Evolutionary conservation across 176 grass and related monocot genomes (phyloP).

Genomic region (Ensete glaucum): DNA sequence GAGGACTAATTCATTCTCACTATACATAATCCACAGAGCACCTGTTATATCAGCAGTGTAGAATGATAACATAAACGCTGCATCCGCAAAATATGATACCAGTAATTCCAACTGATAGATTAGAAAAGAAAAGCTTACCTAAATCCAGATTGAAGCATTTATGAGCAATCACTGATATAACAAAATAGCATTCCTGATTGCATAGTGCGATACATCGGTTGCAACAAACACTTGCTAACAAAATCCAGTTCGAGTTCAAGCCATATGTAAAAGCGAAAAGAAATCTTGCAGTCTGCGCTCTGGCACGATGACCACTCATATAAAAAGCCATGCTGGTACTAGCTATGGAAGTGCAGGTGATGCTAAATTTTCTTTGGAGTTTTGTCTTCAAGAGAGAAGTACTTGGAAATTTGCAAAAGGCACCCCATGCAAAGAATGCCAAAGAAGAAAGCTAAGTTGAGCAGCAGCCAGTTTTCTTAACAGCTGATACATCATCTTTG

Average conservation of each 20-base stretch:
- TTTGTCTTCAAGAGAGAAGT: too few species aligned
- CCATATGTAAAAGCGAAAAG: background rate
- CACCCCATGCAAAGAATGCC: too few species aligned
- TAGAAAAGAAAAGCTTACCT: too few species aligned
- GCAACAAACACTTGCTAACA: constrained; percentile 1
- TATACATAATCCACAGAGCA: too few species aligned
- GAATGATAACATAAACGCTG: too few species aligned
- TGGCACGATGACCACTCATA: background rate
- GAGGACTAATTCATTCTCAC: too few species aligned
- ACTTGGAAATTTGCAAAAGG: too few species aligned
- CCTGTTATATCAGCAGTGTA: too few species aligned
- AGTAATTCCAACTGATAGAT: too few species aligned
- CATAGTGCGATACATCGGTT: background rate
- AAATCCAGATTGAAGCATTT: too few species aligned
- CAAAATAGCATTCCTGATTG: background rate
- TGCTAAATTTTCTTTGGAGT: background rate
- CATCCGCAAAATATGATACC: too few species aligned
- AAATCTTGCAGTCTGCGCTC: background rate
- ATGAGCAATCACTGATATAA: background rate
- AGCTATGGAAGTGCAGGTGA: background rate
- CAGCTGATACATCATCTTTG: constrained; percentile 1
- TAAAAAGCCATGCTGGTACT: background rate
- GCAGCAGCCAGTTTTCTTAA: background rate
- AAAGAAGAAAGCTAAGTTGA: background rate
- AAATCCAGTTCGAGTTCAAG: background rate